Evolutionary conservation across 257 asterid genomes (phyloP), one percentile per base, ranked within the genome.

Genomic region (Marsdenia floribunda): DNA sequence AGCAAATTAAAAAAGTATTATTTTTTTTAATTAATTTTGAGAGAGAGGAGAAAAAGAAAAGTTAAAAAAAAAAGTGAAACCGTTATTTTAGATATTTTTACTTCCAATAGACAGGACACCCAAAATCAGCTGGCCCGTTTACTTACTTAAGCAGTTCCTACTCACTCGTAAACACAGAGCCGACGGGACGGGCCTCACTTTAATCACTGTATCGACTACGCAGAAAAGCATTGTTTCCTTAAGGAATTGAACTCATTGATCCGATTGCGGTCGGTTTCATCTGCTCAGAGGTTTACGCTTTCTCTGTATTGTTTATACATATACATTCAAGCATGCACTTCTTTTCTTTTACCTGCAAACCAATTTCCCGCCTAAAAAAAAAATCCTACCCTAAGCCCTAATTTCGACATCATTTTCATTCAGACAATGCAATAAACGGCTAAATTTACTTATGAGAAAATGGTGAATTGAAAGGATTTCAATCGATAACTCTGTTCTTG

Each of bases 361-460:
- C 60, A 44, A 18, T 44, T 60, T 33, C 15, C 69, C 26, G 22
- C 33, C 10, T 46, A 73, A 24, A 33, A 63, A 24, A 33, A 63
- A 44, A 44, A 47, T 35, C 61, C 58, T 26, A 47, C 18, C 55
- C 29, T 13, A 65, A 64, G 24, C 78, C 73, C 78, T 75, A 75
- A 52, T 75, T 65, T 66, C 55, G 3, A 37, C 66, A 33, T 29
- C n/a, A 37, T 21, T 53, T 58, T 4, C 52, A 33, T 19, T 29
- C 1, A 18, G 42, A 26, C 29, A 35, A 53, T 53, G 61, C 55
- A 11, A 38, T 19, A 8, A 52, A 53, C 26, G 14, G 33, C 29
- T 52, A 52, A 54, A 35, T n/a, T 63, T 49, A 66, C 50, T 55
- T 40, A 21, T 44, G 29, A 12, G 19, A 15, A 50, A n/a, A n/a